Evolutionary conservation across 352 stramenopile species (phyloP), one percentile per base, ranked within the genome.

Genomic region (Phytophthora cajani): DNA sequence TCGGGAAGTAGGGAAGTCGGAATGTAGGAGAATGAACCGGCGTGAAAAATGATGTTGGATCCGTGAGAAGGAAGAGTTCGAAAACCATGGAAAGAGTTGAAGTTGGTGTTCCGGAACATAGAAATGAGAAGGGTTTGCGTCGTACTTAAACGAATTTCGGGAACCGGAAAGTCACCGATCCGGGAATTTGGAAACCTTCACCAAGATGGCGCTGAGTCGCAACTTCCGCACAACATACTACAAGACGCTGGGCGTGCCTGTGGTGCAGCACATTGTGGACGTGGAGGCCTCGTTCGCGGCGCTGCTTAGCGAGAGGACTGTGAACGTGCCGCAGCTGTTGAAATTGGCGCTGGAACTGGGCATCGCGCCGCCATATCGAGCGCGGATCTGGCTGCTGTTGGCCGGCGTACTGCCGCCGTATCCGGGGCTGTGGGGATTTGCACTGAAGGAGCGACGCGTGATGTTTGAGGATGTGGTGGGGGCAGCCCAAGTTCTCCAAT

Each of bases 141-240:
- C 40, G 40, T 19, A 47, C 40, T 19, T 47, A 47, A 21, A 5
- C 14, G 40, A 47, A 47, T 47, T 47, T 47, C 16, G 16, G 42
- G 42, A 21, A 21, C 42, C 27, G 27, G 27, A 30, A 30, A 6
- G 27, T 6, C 3, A 27, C 42, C 6, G 42, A 21, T 49, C 42
- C 42, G 5, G 42, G 17, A 49, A 10, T 49, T 49, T 21, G 42
- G 0, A 42, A 16, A 42, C 5, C 11, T 17, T 7, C 11, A 42
- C 36, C 8, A 57, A 17, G 17, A 51, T 53, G 46, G 46, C 46
- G 46, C 46, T 53, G 46, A 57, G 23, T 19, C 23, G 14, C 3
- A 56, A 56, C 71, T 93, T 95, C 72, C 86, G 86, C 47, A 92
- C 84, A 71, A 93, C 86, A 42, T 95, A 95, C 70, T 95, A 95